Evolutionary conservation across 192 early-diverging fungal species (phyloP).

Genomic region (Rhizophagus clarus): DNA sequence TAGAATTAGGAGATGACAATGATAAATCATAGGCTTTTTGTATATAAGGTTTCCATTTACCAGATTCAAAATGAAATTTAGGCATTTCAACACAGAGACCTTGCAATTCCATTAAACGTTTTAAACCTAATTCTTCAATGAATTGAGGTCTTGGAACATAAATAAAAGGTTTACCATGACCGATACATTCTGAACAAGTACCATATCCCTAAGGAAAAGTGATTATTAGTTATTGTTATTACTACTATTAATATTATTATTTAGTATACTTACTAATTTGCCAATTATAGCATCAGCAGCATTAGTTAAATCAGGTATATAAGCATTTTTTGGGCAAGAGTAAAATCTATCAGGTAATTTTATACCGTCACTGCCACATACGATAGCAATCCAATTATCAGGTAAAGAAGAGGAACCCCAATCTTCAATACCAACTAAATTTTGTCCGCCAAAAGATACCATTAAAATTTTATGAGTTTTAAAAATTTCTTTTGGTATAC

Average conservation of each 20-base stretch:
- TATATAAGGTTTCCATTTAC: conserved; percentile 54
- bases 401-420: conserved; percentile 56
- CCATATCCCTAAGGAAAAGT: conserved; percentile 55
- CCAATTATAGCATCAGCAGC: conserved; percentile 63
- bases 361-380: conserved; percentile 45
- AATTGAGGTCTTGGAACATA: conserved; percentile 65
- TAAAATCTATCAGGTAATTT: conserved; percentile 52
- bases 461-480: conserved; percentile 53
- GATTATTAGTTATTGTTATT: no score
- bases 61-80: conserved; percentile 57
- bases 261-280: conserved; percentile 47
- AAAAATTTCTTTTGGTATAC: conserved; percentile 48
- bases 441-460: conserved; percentile 58
- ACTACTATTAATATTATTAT: no score
- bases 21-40: conserved; percentile 38
- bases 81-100: conserved; percentile 57
- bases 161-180: conserved; percentile 57
- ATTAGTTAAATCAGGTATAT: conserved; percentile 62
- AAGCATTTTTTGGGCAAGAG: conserved; percentile 54
- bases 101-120: conserved; percentile 57
- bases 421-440: conserved; percentile 43
- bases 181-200: conserved; percentile 65
- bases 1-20: conserved; percentile 34
- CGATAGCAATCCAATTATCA: conserved; percentile 59
- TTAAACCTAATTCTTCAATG: conserved; percentile 58